These are phyloP conservation scores for Xylaria castorea DNA, from an alignment of 495 filamentous ascomycete genomes.

Conservation along the genomic window DNA sequence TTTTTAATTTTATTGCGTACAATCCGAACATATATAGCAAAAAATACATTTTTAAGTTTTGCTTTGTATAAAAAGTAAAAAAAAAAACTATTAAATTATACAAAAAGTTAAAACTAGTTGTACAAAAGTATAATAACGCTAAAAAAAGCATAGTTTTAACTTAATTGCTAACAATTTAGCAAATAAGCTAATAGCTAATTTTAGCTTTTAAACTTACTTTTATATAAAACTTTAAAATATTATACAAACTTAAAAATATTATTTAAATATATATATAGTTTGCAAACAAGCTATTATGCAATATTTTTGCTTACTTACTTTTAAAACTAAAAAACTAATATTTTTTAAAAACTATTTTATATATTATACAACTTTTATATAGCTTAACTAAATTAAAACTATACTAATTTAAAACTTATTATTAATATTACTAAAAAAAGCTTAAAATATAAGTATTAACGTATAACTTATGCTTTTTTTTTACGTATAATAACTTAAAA, in stretches of 20 bases:
- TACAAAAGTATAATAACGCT: constrained; percentile 7
- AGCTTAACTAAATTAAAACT: not conserved
- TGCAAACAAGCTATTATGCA: too few species aligned
- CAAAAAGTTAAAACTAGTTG: too few species aligned
- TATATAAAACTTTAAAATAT: constrained; percentile 7
- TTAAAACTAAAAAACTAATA: not conserved
- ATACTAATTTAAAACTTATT: not conserved
- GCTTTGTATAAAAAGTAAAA: too few species aligned
- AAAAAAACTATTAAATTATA: too few species aligned
- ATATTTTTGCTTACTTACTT: too few species aligned
- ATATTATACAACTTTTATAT: constrained; percentile 14
- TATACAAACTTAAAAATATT: constrained; percentile 12
- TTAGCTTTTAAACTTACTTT: not conserved
- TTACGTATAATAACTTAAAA: not conserved
- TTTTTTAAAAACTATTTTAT: constrained; percentile 1
- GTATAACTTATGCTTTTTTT: not conserved
- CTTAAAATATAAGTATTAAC: not conserved
- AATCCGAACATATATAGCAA: not conserved
- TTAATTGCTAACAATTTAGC: constrained; percentile 12
- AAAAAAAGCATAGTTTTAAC: constrained; percentile 1
- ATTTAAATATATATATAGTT: not conserved
- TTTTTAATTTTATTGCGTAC: not conserved
- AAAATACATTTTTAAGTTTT: too few species aligned
- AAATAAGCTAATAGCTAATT: constrained; percentile 6
- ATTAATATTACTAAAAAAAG: not conserved